Percentiles rank a stretch among this genome's conserved stretches.
Conservation (phyloP, 2,329 filamentous ascomycete genomes). For the Colletotrichum spinosum region DNA sequence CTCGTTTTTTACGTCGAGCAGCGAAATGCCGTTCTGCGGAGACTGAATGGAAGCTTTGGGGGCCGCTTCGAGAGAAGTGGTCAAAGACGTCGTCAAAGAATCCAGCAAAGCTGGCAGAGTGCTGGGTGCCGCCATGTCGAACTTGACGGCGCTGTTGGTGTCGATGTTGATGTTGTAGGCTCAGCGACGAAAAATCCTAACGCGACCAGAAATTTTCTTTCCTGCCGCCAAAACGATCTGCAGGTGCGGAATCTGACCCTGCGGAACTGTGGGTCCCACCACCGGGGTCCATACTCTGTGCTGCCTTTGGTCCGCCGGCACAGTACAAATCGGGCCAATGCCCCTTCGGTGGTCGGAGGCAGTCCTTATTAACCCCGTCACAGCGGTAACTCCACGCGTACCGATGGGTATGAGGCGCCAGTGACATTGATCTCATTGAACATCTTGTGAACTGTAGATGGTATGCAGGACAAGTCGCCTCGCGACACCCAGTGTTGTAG, state of each 20-base stretch:
- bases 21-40: slow-evolving; percentile 89
- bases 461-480: too few relatives aligned
- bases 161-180: slow-evolving; percentile 5
- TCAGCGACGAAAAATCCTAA: too few relatives aligned
- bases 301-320: not conserved
- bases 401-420: not conserved
- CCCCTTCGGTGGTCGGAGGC: too few relatives aligned
- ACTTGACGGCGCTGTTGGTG: not conserved
- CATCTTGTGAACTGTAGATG: too few relatives aligned
- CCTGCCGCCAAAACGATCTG: slow-evolving; percentile 27
- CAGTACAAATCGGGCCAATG: too few relatives aligned
- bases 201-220: slow-evolving; percentile 31
- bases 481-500: too few relatives aligned
- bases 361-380: too few relatives aligned
- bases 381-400: too few relatives aligned
- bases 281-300: slow-evolving; percentile 1
- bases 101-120: slow-evolving; percentile 63
- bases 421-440: not conserved
- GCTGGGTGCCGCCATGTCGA: slow-evolving; percentile 62
- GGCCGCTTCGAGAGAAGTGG: slow-evolving; percentile 74
- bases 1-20: slow-evolving; percentile 96
- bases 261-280: slow-evolving; percentile 8
- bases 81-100: slow-evolving; percentile 68
- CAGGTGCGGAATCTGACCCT: slow-evolving; percentile 19
- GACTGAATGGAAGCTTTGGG: slow-evolving; percentile 75